These are phyloP conservation scores for Tuber borchii DNA, from an alignment of 495 filamentous ascomycete species.

Conservation along the genomic window DNA sequence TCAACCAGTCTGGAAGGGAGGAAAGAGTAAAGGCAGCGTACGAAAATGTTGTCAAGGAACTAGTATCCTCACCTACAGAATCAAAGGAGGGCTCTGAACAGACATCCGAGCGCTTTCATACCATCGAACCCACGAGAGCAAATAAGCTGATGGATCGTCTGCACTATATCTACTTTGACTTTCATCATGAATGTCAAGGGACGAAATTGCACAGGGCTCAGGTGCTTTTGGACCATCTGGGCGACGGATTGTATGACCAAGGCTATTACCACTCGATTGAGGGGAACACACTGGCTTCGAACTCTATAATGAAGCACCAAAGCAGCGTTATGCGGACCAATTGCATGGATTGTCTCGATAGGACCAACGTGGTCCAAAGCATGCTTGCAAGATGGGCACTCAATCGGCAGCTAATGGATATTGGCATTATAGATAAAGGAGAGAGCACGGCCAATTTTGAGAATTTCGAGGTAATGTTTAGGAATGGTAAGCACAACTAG, in stretches of 20 bases:
- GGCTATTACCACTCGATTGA: conserved; percentile 86
- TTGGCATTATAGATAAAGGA: conserved; percentile 64
- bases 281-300: conserved; percentile 49
- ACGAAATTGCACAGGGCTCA: conserved; percentile 87
- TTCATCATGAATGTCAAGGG: conserved; percentile 93
- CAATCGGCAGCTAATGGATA: conserved; percentile 77
- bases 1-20: conserved; percentile 91
- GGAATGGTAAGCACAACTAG: conserved; percentile 55
- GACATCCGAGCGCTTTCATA: conserved; percentile 72
- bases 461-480: conserved; percentile 78
- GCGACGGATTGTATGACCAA: conserved; percentile 62
- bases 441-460: conserved; percentile 63
- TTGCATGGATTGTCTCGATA: conserved; percentile 98
- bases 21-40: conserved; percentile 81
- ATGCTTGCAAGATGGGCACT: conserved; percentile 84
- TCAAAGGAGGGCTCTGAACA: conserved; percentile 52
- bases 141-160: conserved; percentile 66
- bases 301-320: conserved; percentile 47
- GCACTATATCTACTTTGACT: conserved; percentile 97
- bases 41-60: conserved; percentile 70
- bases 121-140: conserved; percentile 58
- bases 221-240: conserved; percentile 72
- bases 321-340: conserved; percentile 88
- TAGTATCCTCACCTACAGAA: conserved; percentile 65
- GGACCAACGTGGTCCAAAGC: conserved; percentile 94